Evolutionary conservation across 495 filamentous ascomycete genomes (phyloP).

Genomic region (Xylona heveae): DNA sequence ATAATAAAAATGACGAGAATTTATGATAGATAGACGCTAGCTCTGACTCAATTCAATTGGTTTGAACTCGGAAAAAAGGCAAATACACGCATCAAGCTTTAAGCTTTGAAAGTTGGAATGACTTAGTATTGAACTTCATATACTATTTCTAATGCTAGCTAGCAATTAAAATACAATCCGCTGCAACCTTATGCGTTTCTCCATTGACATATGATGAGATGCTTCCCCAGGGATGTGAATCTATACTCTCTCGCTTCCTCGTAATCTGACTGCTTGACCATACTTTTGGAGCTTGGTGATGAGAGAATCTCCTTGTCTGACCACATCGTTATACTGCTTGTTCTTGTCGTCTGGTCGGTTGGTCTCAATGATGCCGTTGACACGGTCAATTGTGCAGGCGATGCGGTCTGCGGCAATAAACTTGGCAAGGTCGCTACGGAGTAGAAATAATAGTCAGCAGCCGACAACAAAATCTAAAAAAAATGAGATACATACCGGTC

Average conservation of each 20-base stretch:
- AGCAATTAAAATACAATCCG: too few relatives aligned
- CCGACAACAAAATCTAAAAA: conserved; percentile 2
- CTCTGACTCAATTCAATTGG: too few relatives aligned
- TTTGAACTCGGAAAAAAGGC: too few relatives aligned
- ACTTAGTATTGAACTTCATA: too few relatives aligned
- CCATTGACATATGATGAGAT: too few relatives aligned
- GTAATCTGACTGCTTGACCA: conserved; percentile 80
- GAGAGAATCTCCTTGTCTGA: conserved; percentile 87
- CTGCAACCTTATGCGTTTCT: too few relatives aligned
- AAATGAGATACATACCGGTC: conserved; percentile 44
- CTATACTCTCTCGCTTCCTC: conserved; percentile 67
- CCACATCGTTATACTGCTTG: conserved; percentile 93
- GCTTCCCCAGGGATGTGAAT: too few relatives aligned
- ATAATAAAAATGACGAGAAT: too few relatives aligned
- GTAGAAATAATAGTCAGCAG: conserved; percentile 6
- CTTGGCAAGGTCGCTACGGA: conserved; percentile 64
- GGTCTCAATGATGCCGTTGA: conserved; percentile 93
- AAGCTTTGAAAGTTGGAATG: too few relatives aligned
- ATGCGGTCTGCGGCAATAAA: conserved; percentile 92
- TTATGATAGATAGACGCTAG: too few relatives aligned
- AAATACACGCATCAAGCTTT: too few relatives aligned
- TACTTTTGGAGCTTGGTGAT: conserved; percentile 99
- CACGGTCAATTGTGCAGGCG: conserved; percentile 90
- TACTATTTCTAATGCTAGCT: too few relatives aligned
- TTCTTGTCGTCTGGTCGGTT: conserved; percentile 97